Evolutionary conservation across 2,329 filamentous ascomycete genomes (phyloP).

Genomic region (Trichoderma simmonsii): DNA sequence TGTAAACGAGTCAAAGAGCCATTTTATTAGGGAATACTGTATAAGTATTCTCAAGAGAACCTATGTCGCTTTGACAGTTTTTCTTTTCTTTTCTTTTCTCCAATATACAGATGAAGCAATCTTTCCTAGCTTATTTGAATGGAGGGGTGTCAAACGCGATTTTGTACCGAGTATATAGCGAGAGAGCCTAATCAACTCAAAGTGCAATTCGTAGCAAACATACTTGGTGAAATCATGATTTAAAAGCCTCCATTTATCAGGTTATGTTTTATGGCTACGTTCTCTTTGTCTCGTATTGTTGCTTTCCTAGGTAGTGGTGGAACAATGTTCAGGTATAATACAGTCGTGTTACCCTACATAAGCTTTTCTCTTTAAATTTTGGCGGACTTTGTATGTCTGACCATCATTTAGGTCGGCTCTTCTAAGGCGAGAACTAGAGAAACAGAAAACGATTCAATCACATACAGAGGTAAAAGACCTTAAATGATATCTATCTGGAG

Average conservation of each 20-base stretch:
- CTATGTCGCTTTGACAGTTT: too few relatives aligned
- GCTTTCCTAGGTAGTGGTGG: not conserved
- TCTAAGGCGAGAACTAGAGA: not conserved
- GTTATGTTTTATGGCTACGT: not conserved
- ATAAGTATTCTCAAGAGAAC: too few relatives aligned
- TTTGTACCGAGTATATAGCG: too few relatives aligned
- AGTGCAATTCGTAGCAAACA: too few relatives aligned
- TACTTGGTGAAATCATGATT: too few relatives aligned
- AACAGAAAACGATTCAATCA: not conserved
- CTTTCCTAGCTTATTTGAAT: too few relatives aligned
- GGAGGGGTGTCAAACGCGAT: too few relatives aligned
- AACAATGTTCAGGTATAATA: not conserved
- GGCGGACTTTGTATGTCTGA: not conserved
- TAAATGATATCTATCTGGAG: not conserved
- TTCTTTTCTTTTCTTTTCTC: too few relatives aligned
- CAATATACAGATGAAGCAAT: too few relatives aligned
- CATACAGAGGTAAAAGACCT: not conserved
- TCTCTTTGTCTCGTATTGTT: not conserved
- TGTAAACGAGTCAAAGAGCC: too few relatives aligned
- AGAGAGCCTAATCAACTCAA: too few relatives aligned
- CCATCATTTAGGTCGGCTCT: not conserved
- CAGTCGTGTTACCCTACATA: not conserved
- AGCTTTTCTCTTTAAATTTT: not conserved
- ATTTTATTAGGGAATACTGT: too few relatives aligned
- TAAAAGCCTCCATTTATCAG: not conserved